Evolutionary conservation across 176 grass and related monocot genomes (phyloP).

Genomic region (Aegilops bicornis): DNA sequence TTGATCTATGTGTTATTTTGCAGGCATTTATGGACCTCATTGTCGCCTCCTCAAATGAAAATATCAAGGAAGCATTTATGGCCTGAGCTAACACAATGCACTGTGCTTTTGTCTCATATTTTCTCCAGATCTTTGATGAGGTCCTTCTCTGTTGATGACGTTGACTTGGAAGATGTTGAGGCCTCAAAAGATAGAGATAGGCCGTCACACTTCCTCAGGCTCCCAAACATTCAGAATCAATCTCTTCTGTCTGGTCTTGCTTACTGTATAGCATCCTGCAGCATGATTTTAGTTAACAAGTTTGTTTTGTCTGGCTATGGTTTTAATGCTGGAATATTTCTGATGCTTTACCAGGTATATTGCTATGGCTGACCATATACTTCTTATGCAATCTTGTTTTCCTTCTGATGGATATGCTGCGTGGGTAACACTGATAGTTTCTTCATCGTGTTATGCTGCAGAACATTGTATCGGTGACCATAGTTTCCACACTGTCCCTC

Average conservation of each 20-base stretch:
- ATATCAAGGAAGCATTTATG: not conserved
- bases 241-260: conserved; percentile 88
- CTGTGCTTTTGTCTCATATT: conserved; percentile 9
- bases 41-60: conserved; percentile 11
- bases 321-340: conserved; percentile 92
- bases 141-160: conserved; percentile 57
- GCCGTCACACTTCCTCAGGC: conserved; percentile 29
- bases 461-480: conserved; percentile 85
- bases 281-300: conserved; percentile 98
- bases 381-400: conserved; percentile 28
- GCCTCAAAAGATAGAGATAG: conserved; percentile 67
- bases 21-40: not conserved
- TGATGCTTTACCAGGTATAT: conserved; percentile 96
- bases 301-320: conserved; percentile 84
- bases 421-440: conserved; percentile 7
- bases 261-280: conserved; percentile 86
- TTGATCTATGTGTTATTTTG: conserved; percentile 7
- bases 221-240: conserved; percentile 64
- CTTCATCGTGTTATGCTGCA: conserved; percentile 49
- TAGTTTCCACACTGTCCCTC: conserved; percentile 72
- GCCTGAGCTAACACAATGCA: conserved; percentile 22
- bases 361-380: conserved; percentile 7
- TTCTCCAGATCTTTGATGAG: conserved; percentile 59
- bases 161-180: conserved; percentile 76
- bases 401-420: not conserved